These are phyloP conservation scores for Aureobasidium sp. DNA, from an alignment of 2,329 filamentous ascomycete genomes.

Conservation along the genomic window DNA sequence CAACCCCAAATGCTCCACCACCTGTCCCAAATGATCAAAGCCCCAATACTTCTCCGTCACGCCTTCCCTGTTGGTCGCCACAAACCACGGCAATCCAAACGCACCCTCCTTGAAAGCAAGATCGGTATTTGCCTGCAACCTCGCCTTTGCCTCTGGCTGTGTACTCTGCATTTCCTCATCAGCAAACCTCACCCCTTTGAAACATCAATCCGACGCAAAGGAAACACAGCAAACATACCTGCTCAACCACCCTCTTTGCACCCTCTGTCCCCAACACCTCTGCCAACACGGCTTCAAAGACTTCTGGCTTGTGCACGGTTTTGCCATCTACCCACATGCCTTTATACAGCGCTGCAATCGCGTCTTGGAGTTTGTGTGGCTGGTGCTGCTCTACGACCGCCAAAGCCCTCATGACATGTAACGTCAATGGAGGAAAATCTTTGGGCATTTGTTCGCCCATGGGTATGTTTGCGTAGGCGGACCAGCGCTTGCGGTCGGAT, in stretches of 20 bases:
- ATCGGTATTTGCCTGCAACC: conserved; percentile 45
- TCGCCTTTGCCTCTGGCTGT: conserved; percentile 39
- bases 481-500: conserved; percentile 48
- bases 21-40: conserved; percentile 52
- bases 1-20: conserved; percentile 47
- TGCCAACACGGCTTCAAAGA: conserved; percentile 39
- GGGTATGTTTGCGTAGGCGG: conserved; percentile 48
- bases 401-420: conserved; percentile 42
- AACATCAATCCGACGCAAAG: not conserved
- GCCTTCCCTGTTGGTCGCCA: conserved; percentile 48
- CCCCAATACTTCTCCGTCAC: conserved; percentile 53
- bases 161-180: no score
- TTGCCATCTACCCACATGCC: conserved; percentile 47
- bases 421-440: conserved; percentile 48
- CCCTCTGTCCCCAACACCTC: conserved; percentile 39
- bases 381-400: conserved; percentile 39
- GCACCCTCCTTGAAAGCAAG: conserved; percentile 46
- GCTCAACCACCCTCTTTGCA: conserved; percentile 36
- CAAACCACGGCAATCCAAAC: conserved; percentile 57
- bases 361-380: conserved; percentile 36
- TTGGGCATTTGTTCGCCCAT: conserved; percentile 39
- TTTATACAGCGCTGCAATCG: conserved; percentile 43
- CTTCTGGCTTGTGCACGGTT: conserved; percentile 40
- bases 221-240: conserved; percentile 26
- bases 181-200: not conserved